Base-by-base conservation (phyloP, 345 rosid genomes). In the Stellera chamaejasme region DNA sequence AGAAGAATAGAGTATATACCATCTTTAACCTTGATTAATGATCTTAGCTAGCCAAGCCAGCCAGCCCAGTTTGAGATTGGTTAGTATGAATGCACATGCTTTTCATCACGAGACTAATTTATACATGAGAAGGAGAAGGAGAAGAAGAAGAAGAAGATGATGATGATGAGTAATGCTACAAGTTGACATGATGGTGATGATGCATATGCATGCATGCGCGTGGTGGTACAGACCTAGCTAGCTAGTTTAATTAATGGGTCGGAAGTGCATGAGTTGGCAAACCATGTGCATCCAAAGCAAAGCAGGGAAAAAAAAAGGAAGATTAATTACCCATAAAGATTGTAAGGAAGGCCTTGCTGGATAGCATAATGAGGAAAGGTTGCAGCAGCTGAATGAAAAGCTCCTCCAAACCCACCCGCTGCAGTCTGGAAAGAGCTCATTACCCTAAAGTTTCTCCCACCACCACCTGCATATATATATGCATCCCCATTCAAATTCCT, bases 301-400 rank as follows among this genome's bases (percentile, higher is more conserved):
- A 43, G 19, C 19, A 16, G 15, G 13, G 56, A 41, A 5, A 3
- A 27, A 58, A 62, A 26, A 23, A 53, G 10, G 32, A 15, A 49
- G 65, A 19, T 19, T 0, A 19, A 19, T 19, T 77, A 81, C 81
- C 81, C 97, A 77, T 82, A 90, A 52, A 82, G 72, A 84, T 86
- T 77, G 57, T 74, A 84, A 54, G 97, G 90, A 54, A 90, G 68
- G 59, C 82, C 90, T 75, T 78, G 90, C 58, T 80, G 94, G 72
- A 82, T 76, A 69, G 90, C 85, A 80, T 86, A 90, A 80, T 84
- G 97, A 64, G 95, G 85, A 75, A 79, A 85, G 75, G 93, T 78
- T 60, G 86, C 71, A 41, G 87, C 79, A 7, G 96, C n/a, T n/a
- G n/a, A 83, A 67, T 85, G 81, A 81, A 88, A 81, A 73, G 87